These are phyloP conservation scores for Magnolia changhungtana DNA, from an alignment of 164 flowering plant genomes.

Conservation along the genomic window DNA sequence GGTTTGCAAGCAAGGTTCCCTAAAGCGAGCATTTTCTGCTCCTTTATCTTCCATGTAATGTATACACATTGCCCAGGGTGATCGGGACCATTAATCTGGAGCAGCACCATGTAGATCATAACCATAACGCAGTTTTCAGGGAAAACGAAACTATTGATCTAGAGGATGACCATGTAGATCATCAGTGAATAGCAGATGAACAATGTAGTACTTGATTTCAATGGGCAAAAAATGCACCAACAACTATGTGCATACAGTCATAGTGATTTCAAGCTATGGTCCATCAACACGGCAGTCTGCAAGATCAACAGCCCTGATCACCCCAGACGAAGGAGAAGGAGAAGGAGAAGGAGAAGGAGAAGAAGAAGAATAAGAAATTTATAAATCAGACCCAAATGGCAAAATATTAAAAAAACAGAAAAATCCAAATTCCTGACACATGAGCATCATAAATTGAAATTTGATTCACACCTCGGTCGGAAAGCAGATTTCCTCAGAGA, in stretches of 20 bases:
- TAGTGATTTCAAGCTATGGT: background rate
- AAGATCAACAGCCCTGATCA: background rate
- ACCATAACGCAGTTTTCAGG: background rate
- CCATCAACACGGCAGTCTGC: background rate
- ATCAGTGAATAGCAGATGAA: background rate
- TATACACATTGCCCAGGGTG: background rate
- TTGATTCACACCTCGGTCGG: constrained; percentile 42
- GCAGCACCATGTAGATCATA: background rate
- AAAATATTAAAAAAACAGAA: no score
- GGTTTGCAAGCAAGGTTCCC: background rate
- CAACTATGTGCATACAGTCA: background rate
- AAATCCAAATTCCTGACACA: background rate
- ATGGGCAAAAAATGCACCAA: background rate
- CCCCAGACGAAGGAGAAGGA: background rate
- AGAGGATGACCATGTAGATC: background rate
- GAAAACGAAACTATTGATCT: background rate
- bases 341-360: background rate
- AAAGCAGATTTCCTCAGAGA: constrained; percentile 34
- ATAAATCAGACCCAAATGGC: no score
- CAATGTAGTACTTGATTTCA: background rate
- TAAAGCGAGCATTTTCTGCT: background rate
- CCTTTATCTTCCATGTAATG: background rate
- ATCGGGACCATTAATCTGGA: background rate
- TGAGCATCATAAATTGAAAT: background rate
- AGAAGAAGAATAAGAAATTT: background rate